A percentile compares a stretch with the other conserved stretches of the same genome.
Conservation (phyloP, 306 rosid genomes). For the Potentilla sterilis region DNA sequence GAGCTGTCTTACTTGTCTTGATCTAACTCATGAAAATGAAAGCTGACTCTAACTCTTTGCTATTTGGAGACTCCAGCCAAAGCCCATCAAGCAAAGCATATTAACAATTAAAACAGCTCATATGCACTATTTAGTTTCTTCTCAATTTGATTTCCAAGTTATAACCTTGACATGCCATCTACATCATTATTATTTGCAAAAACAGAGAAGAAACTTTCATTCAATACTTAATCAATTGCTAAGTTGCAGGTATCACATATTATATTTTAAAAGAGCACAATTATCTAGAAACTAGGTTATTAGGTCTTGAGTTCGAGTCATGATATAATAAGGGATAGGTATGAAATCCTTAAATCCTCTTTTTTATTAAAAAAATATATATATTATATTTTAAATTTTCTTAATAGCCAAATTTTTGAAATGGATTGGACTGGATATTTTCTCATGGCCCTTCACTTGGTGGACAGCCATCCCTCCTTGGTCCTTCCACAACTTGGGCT, state of each 20-base stretch:
- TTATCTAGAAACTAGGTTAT: too few species aligned
- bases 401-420: background rate
- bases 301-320: too few species aligned
- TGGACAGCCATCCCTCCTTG: background rate
- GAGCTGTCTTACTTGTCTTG: background rate
- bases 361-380: too few species aligned
- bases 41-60: background rate
- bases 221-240: background rate
- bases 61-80: background rate
- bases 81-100: background rate
- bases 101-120: background rate
- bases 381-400: too few species aligned
- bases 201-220: background rate
- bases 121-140: background rate
- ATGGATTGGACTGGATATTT: background rate
- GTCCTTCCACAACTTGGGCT: background rate
- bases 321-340: too few species aligned
- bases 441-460: background rate
- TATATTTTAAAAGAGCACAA: too few species aligned
- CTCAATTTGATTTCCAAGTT: background rate
- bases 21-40: constrained; percentile 11
- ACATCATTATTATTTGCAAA: background rate
- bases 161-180: background rate
- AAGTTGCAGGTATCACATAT: background rate
- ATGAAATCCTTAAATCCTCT: too few species aligned